Percentiles rank a stretch among this genome's conserved stretches.
These are phyloP conservation scores for Narthecium ossifragum DNA, from an alignment of 106 monocot species.

Conservation along the genomic window DNA sequence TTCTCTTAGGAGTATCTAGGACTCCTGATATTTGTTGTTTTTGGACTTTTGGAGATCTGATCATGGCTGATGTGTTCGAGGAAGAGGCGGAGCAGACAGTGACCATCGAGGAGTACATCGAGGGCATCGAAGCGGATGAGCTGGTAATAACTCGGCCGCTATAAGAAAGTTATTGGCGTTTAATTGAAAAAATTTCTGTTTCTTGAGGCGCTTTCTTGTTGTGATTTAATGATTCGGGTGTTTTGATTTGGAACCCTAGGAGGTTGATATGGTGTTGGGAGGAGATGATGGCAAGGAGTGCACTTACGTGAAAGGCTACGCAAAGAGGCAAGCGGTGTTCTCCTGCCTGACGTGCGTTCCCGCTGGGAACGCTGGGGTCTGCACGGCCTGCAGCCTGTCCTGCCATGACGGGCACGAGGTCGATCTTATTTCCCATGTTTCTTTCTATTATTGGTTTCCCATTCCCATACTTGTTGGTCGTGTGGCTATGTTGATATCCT, in stretches of 20 bases:
- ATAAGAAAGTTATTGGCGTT: too few relatives aligned
- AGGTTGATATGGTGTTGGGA: conserved; percentile 92
- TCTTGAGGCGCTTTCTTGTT: neutral
- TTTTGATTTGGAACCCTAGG: conserved; percentile 48
- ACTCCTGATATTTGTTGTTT: neutral
- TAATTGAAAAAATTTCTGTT: conserved; percentile 1
- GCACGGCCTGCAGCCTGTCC: conserved; percentile 87
- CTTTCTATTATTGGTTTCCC: conserved; percentile 1
- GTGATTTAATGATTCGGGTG: neutral
- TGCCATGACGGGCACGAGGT: conserved; percentile 99
- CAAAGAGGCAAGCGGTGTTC: conserved; percentile 96
- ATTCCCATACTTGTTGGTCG: neutral
- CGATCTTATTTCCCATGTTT: neutral
- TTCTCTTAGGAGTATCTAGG: neutral
- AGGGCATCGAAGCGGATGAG: conserved; percentile 78
- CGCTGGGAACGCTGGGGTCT: conserved; percentile 69
- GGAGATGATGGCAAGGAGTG: conserved; percentile 97
- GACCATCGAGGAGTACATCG: conserved; percentile 83
- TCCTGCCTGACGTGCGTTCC: conserved; percentile 95
- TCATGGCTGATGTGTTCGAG: conserved; percentile 64
- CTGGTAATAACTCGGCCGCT: conserved; percentile 51
- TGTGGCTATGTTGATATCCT: too few relatives aligned
- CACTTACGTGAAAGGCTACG: conserved; percentile 76
- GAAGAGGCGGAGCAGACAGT: conserved; percentile 75
- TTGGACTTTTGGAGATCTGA: neutral